Base-by-base conservation (phyloP, 2,329 filamentous ascomycete species). In the Fusarium xyrophilum region DNA sequence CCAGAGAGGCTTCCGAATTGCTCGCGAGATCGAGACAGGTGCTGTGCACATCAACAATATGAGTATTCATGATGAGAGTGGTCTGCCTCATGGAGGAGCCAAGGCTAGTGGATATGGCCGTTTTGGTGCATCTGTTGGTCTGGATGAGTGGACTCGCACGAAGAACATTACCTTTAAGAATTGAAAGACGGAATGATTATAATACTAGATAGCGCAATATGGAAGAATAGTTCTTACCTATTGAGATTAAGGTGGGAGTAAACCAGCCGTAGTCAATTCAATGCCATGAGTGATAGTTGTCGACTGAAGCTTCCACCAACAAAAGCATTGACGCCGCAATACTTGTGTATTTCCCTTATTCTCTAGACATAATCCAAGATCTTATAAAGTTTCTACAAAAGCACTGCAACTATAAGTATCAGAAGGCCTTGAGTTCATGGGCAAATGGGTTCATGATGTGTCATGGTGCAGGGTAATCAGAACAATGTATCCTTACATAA, bases 31-130 rank as follows among this genome's bases (percentile, higher is more conserved):
- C 60, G 88, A 95, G 75, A 84, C 85, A 28, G 93, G 88, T 10
- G 86, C 87, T 5, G 86, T 89, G 30, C 89, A 91, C 69, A 89
- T 92, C 74, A 92, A 91, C 76, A 80, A 81, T 39, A 86, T 89
- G 82, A 89, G 84, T 4, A 79, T 91, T 7, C 89, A 91, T 70
- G 89, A 92, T 68, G 89, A 91, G 76, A 76, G 84, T 11, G 79
- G 79, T 0, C 76, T 91, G 63, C 89, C 89, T 2, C 89, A 92
- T 73, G 90, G 90, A 19, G 90, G 89, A 17, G 83, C 82, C 58
- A 91, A 91, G 80, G 79, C 81, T 14, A 89, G 86, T 54, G 89
- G 89, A 1, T 89, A 83, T 67, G 89, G 89, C 3, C 79, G 89
- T 6, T 91, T 91, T 75, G 86, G 86, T 65, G 56, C 75, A 4